Evolutionary conservation across 169 alveolate genomes (phyloP), one percentile per base, ranked within the genome.

Genomic region (Pseudocohnilembus persalinus): DNA sequence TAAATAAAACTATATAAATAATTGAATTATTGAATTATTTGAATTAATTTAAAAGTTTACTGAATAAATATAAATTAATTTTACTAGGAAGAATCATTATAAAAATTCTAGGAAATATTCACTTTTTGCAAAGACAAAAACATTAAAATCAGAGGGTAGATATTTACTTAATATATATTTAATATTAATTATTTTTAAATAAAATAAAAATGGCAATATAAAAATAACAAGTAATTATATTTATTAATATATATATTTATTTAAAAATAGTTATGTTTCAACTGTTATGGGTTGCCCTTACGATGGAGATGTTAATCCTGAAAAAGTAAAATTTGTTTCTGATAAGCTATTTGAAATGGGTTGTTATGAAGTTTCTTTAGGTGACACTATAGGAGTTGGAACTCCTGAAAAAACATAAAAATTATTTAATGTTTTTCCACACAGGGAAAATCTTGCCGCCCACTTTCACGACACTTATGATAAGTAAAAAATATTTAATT

Each of bases 341-440:
- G 29, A 84, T 25, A 77, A 65, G 32, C 84, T 96, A 73, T 83
- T 79, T 32, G 96, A 94, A 31, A 92, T 94, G 95, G 98, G 98
- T 1, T 95, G 98, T 80, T 95, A 95, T 89, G 97, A 95, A 82
- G 89, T 95, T 49, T 93, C 96, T 31, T 79, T 95, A 49, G 98
- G 97, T 4, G 98, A 95, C 77, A 94, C 98, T 28, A 92, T 94
- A 31, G 98, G 98, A 26, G 80, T 89, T 73, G 98, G 98, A n/a
- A 94, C 96, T 6, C 92, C 96, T 25, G 96, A 91, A 76, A 88
- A 88, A 68, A 91, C 95, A 25, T 28, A 83, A 65, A 85, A 74
- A 32, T 30, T 92, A 88, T 35, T 94, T 34, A 27, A 89, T 11
- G 88, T 93, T 0, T 87, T 91, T 32, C 63, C 29, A 6, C 90